phyloP scores from a whole-genome alignment of 2,329 filamentous ascomycete species.

The Paecilomyces fulvus region DNA sequence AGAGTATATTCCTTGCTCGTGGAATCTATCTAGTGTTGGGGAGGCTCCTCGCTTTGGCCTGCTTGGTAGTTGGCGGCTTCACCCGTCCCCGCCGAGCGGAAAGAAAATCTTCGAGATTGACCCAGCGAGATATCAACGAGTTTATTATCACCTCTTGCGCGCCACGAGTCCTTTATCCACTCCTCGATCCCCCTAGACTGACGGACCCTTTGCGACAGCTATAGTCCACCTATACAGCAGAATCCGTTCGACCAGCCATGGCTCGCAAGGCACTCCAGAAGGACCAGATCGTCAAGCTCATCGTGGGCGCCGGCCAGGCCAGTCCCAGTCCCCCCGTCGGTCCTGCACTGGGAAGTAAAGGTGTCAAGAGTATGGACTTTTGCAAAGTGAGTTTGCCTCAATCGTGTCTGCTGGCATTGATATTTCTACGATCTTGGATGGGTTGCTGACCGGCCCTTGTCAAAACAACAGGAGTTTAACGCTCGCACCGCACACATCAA shows the following conservation, averaged over 20 bases:
- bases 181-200: neutral
- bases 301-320: constrained; percentile 92
- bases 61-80: neutral
- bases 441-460: neutral
- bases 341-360: constrained; percentile 91
- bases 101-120: neutral
- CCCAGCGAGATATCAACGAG: neutral
- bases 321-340: constrained; percentile 92
- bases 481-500: constrained; percentile 80
- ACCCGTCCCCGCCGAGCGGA: neutral
- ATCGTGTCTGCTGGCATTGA: constrained; percentile 6
- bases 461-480: constrained; percentile 73
- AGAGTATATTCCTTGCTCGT: neutral
- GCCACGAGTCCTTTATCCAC: neutral
- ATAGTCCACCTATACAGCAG: neutral
- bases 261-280: constrained; percentile 43
- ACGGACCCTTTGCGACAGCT: neutral
- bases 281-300: constrained; percentile 87
- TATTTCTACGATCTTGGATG: neutral
- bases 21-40: neutral
- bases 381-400: constrained; percentile 63
- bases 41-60: neutral
- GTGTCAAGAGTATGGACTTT: constrained; percentile 99
- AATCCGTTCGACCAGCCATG: constrained; percentile 30
- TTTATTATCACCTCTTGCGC: neutral